Conservation (phyloP, 805 yeast species). For the Suhomyces sp. region DNA sequence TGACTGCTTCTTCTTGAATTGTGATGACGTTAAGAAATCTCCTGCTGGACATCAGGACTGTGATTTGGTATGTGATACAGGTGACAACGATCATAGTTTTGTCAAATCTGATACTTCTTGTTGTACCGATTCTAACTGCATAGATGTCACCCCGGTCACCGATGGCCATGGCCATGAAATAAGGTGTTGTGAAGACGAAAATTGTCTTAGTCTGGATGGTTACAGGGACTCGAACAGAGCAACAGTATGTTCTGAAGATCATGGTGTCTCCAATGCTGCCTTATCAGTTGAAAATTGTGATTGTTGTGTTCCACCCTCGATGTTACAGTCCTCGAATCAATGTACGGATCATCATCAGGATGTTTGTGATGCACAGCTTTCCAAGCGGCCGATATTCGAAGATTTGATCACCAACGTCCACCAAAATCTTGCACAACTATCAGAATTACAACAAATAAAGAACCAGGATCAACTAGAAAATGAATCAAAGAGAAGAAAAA, state of each 20-base stretch:
- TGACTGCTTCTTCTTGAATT: constrained; percentile 40
- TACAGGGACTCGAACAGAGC: no score
- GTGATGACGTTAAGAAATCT: constrained; percentile 23
- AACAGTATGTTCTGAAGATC: no score
- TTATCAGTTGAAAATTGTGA: no score
- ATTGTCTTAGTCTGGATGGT: constrained; percentile 3
- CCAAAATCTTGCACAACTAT: constrained; percentile 21
- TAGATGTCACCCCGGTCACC: constrained; percentile 4
- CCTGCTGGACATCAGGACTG: constrained; percentile 1
- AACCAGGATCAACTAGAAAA: background rate
- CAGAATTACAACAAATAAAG: constrained; percentile 1
- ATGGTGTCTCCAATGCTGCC: no score
- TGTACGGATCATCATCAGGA: background rate
- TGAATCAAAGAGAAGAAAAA: constrained; percentile 3
- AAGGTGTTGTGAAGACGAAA: constrained; percentile 6
- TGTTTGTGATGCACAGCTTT: constrained; percentile 26
- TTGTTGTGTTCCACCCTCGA: background rate
- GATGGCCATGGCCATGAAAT: background rate
- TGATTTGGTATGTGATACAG: constrained; percentile 1
- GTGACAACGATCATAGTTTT: background rate
- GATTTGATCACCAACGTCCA: constrained; percentile 38
- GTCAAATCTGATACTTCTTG: constrained; percentile 1
- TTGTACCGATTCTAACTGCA: constrained; percentile 5
- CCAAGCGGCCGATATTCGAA: constrained; percentile 38
- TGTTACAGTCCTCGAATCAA: background rate